These are phyloP conservation scores for Candida ficus DNA, from an alignment of 805 yeast species.

Conservation along the genomic window DNA sequence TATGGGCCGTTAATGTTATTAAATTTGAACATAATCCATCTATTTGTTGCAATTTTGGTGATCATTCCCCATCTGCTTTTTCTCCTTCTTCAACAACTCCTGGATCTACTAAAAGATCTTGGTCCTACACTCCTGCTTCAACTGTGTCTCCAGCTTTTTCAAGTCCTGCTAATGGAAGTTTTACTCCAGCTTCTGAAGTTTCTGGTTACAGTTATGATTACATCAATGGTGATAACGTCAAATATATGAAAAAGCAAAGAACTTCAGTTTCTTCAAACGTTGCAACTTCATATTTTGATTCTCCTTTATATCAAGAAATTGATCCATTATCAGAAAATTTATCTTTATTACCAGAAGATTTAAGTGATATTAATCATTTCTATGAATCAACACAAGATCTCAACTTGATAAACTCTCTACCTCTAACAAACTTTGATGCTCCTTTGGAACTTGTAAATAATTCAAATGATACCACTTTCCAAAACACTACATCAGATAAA, in stretches of 20 bases:
- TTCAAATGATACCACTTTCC: neutral
- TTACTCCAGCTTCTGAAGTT: slow-evolving; percentile 10
- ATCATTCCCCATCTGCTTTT: slow-evolving; percentile 6
- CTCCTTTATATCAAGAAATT: slow-evolving; percentile 17
- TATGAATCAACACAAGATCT: slow-evolving; percentile 7
- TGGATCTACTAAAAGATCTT: slow-evolving; percentile 17
- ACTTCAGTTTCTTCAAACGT: slow-evolving; percentile 4
- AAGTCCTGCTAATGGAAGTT: slow-evolving; percentile 10
- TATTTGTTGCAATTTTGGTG: slow-evolving; percentile 23
- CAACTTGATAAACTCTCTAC: slow-evolving; percentile 2
- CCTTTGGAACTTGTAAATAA: neutral
- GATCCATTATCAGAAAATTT: slow-evolving; percentile 14
- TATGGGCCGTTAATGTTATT: slow-evolving; percentile 23
- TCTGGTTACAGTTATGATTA: slow-evolving; percentile 5
- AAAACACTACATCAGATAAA: neutral
- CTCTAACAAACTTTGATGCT: slow-evolving; percentile 7
- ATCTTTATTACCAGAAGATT: slow-evolving; percentile 14
- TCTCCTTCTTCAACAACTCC: slow-evolving; percentile 13
- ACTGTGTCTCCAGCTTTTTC: slow-evolving; percentile 18
- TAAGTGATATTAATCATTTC: slow-evolving; percentile 17
- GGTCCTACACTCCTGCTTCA: slow-evolving; percentile 23
- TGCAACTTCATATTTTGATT: slow-evolving; percentile 12
- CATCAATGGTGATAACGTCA: slow-evolving; percentile 1
- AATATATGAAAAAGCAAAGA: slow-evolving; percentile 9
- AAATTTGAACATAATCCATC: slow-evolving; percentile 21